Conservation (phyloP, 208 protist genomes). For the Crithidia fasciculata region DNA sequence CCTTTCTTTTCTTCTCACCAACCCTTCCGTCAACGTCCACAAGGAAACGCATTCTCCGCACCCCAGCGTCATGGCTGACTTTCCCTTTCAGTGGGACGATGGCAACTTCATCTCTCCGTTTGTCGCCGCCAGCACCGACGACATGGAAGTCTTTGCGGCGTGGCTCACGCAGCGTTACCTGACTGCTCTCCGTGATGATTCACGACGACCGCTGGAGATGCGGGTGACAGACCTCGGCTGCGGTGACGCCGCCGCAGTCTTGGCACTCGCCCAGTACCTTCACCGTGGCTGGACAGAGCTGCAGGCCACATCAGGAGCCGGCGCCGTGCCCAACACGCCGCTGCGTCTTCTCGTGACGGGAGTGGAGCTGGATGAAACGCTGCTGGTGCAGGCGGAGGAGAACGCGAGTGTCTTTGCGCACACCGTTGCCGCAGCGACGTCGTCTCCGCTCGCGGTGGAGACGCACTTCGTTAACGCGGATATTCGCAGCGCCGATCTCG, state of each 20-base stretch:
- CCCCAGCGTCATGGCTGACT: conserved; percentile 26
- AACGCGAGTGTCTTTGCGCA: conserved; percentile 3
- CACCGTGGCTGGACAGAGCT: conserved; percentile 29
- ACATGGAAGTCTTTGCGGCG: conserved; percentile 40
- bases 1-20: not conserved
- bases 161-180: conserved; percentile 39
- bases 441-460: conserved; percentile 25
- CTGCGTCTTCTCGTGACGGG: conserved; percentile 33
- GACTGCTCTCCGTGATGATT: not conserved
- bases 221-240: conserved; percentile 72
- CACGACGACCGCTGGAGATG: conserved; percentile 19
- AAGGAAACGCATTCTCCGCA: too few species aligned
- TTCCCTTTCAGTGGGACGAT: conserved; percentile 87
- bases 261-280: conserved; percentile 34
- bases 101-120: conserved; percentile 78
- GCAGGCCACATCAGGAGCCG: conserved; percentile 3
- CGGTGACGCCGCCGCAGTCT: conserved; percentile 61
- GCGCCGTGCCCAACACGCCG: not conserved
- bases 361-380: conserved; percentile 69
- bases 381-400: conserved; percentile 39
- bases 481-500: conserved; percentile 39
- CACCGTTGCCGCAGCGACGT: conserved; percentile 4
- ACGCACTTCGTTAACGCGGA: conserved; percentile 43
- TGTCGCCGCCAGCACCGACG: conserved; percentile 44
- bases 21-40: not conserved